Percentiles rank a stretch among this genome's conserved stretches.
phyloP scores from a whole-genome alignment of 495 filamentous ascomycete species.

The Neurospora cerealis region DNA sequence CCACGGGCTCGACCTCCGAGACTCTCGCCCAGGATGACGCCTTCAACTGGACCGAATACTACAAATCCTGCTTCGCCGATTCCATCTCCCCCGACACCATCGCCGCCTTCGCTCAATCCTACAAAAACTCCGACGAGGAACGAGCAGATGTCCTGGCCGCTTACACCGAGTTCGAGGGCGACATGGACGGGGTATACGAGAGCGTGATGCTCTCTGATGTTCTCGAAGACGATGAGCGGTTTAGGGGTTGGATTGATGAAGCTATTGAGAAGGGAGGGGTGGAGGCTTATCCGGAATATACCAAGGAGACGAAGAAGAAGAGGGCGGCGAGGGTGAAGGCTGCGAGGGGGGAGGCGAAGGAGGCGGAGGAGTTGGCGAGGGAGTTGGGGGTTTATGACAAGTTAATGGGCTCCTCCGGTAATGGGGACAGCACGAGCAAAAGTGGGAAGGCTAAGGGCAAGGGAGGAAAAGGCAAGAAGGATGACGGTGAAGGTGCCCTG shows the following conservation, averaged over 20 bases:
- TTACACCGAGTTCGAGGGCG: constrained; percentile 58
- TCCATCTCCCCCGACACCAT: constrained; percentile 57
- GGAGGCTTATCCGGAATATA: constrained; percentile 52
- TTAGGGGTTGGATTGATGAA: constrained; percentile 65
- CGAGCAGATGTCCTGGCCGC: constrained; percentile 62
- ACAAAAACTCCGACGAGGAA: constrained; percentile 86
- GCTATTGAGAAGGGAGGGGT: constrained; percentile 65
- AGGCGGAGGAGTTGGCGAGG: constrained; percentile 63
- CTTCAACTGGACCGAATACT: constrained; percentile 88
- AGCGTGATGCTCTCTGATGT: constrained; percentile 77
- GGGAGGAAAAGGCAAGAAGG: constrained; percentile 34
- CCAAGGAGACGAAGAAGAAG: constrained; percentile 56
- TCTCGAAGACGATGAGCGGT: constrained; percentile 78
- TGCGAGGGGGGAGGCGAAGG: constrained; percentile 55
- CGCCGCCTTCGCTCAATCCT: constrained; percentile 58
- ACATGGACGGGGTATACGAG: constrained; percentile 67
- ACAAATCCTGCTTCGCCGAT: constrained; percentile 66
- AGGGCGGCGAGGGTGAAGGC: constrained; percentile 51
- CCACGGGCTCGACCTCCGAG: constrained; percentile 78
- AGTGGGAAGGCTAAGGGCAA: constrained; percentile 11
- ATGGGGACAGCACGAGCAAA: constrained; percentile 1
- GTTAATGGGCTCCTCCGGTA: constrained; percentile 26
- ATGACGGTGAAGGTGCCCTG: constrained; percentile 28
- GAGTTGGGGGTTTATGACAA: constrained; percentile 58
- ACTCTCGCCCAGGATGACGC: constrained; percentile 57